phyloP scores from a whole-genome alignment of 129 eudicot species.

The Flaveria ramosissima region DNA sequence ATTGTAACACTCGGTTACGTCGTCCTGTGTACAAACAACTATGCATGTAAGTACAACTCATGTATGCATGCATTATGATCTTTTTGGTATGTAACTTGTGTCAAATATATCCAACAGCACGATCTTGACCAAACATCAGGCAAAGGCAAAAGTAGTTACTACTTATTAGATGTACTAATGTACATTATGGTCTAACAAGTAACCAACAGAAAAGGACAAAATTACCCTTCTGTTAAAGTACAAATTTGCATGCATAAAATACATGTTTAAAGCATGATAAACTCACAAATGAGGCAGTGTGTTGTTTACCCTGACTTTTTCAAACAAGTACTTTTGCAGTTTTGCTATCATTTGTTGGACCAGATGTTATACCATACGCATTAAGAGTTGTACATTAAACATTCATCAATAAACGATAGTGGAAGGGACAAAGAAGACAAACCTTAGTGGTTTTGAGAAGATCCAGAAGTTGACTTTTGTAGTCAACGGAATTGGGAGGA shows the following conservation, averaged over 20 bases:
- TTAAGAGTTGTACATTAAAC: conserved; percentile 20
- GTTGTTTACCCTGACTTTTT: conserved; percentile 24
- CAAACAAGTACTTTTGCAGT: conserved; percentile 36
- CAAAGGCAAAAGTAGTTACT: conserved; percentile 1
- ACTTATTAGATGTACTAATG: background rate
- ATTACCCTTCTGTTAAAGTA: conserved; percentile 25
- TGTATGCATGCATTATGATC: background rate
- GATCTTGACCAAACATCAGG: conserved; percentile 22
- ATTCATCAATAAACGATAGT: background rate
- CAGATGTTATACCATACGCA: conserved; percentile 29
- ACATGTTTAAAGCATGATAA: conserved; percentile 29
- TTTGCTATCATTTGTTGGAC: conserved; percentile 24
- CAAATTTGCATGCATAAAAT: conserved; percentile 30
- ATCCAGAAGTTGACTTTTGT: conserved; percentile 71
- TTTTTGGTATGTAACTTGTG: background rate
- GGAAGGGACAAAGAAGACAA: conserved; percentile 36
- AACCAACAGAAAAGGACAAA: conserved; percentile 28
- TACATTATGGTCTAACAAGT: conserved; percentile 19
- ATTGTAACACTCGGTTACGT: conserved; percentile 52
- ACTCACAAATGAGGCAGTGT: conserved; percentile 18
- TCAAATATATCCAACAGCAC: background rate
- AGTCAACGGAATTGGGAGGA: conserved; percentile 52
- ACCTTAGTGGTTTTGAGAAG: conserved; percentile 73
- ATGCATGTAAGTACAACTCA: background rate
- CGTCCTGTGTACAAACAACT: conserved; percentile 41